These are phyloP conservation scores for Fusarium chuoi DNA, from an alignment of 2,329 filamentous ascomycete species.

Conservation along the genomic window DNA sequence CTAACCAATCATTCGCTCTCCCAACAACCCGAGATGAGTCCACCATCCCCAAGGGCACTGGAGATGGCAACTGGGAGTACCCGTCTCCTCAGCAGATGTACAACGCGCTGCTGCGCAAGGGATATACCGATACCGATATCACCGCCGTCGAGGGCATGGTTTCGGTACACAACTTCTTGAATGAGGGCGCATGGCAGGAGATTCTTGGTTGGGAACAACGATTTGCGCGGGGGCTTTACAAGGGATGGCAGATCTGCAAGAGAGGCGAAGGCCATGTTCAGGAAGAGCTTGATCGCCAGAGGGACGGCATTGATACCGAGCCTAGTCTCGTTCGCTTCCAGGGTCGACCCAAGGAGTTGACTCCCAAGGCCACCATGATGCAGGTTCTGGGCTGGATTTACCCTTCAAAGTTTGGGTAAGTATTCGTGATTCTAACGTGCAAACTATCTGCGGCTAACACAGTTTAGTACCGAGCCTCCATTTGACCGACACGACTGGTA, in stretches of 20 bases:
- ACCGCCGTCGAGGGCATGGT: slow-evolving; percentile 98
- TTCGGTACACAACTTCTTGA: slow-evolving; percentile 96
- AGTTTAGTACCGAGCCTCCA: slow-evolving; percentile 76
- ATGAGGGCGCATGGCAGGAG: slow-evolving; percentile 96
- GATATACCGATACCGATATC: slow-evolving; percentile 91
- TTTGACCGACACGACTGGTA: slow-evolving; percentile 99
- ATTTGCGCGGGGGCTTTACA: slow-evolving; percentile 77
- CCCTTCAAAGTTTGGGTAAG: slow-evolving; percentile 81
- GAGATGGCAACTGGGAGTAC: slow-evolving; percentile 91
- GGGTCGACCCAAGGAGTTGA: slow-evolving; percentile 87
- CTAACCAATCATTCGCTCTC: slow-evolving; percentile 77
- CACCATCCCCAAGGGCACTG: slow-evolving; percentile 88
- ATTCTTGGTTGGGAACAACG: slow-evolving; percentile 93
- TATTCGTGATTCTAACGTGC: slow-evolving; percentile 21
- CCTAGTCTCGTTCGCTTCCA: slow-evolving; percentile 88
- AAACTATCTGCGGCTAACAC: slow-evolving; percentile 22
- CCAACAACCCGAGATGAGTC: slow-evolving; percentile 85
- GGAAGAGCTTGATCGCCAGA: slow-evolving; percentile 59
- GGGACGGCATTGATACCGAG: slow-evolving; percentile 63
- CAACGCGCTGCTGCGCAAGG: slow-evolving; percentile 95
- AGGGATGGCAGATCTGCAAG: slow-evolving; percentile 79
- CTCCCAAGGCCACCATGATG: slow-evolving; percentile 88
- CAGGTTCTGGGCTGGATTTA: slow-evolving; percentile 83
- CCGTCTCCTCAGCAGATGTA: slow-evolving; percentile 99
- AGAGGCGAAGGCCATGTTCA: slow-evolving; percentile 74